phyloP scores from a whole-genome alignment of 225 moss, liverwort and hornwort genomes.

The Physcomitrellopsis africana region DNA sequence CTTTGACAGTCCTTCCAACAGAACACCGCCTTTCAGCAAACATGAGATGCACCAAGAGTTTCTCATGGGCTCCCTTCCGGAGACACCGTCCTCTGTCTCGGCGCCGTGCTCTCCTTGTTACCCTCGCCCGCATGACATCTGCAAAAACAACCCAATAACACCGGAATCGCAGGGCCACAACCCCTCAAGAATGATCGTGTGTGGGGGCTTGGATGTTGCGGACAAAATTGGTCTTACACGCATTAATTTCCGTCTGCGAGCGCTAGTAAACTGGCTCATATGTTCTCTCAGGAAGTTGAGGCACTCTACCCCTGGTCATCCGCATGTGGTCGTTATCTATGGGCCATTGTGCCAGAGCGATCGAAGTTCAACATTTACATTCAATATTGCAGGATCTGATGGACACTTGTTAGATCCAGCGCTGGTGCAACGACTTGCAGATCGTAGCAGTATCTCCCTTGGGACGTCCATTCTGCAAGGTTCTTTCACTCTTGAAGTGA shows the following conservation, averaged over 20 bases:
- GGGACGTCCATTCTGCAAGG: conserved; percentile 53
- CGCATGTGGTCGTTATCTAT: conserved; percentile 55
- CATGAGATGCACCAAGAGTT: conserved; percentile 48
- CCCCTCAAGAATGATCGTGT: conserved; percentile 38
- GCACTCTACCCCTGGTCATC: conserved; percentile 49
- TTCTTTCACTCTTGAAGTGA: conserved; percentile 37
- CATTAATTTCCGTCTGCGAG: conserved; percentile 56
- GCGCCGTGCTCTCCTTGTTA: conserved; percentile 56
- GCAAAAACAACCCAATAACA: not conserved
- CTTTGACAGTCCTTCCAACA: conserved; percentile 43
- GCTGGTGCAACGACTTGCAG: conserved; percentile 65
- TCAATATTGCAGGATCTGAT: conserved; percentile 55
- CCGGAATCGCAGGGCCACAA: conserved; percentile 15
- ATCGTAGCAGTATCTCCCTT: conserved; percentile 64
- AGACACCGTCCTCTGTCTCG: conserved; percentile 55
- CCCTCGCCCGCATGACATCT: conserved; percentile 17
- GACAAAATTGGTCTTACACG: conserved; percentile 55
- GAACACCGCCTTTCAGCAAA: conserved; percentile 50
- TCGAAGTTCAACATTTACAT: conserved; percentile 56
- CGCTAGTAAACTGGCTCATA: conserved; percentile 64
- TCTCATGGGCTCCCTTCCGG: conserved; percentile 51
- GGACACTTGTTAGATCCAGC: conserved; percentile 45
- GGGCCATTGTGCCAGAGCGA: conserved; percentile 61
- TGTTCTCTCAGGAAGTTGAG: conserved; percentile 52
- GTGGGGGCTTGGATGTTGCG: conserved; percentile 57